A percentile compares a stretch with the other conserved stretches of the same genome.
Evolutionary conservation across 1,284 basidiomycete species (phyloP).

Genomic region (Vanrija humicola): DNA sequence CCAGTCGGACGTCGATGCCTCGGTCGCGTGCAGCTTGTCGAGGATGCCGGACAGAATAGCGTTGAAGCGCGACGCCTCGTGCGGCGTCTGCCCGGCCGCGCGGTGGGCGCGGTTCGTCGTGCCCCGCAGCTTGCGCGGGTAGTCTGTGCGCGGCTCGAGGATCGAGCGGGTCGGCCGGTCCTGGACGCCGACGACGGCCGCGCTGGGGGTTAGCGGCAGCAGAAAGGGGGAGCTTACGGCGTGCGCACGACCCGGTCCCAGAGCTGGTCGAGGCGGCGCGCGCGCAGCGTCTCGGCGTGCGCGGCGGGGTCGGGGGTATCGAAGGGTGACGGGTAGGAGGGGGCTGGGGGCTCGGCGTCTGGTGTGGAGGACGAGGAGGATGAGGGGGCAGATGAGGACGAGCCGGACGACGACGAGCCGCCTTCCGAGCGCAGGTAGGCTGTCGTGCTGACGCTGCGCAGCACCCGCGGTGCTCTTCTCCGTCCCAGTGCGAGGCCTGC

Average conservation of each 20-base stretch:
- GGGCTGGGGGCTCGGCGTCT: neutral
- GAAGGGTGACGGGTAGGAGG: too few species aligned
- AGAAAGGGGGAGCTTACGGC: constrained; percentile 4
- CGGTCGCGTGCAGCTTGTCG: constrained; percentile 11
- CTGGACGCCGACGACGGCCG: neutral
- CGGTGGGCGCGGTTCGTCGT: constrained; percentile 5
- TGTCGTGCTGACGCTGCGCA: too few species aligned
- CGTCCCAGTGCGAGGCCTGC: too few species aligned
- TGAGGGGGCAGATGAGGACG: neutral
- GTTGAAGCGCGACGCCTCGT: constrained; percentile 28
- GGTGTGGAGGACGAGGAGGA: neutral
- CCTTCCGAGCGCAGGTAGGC: neutral
- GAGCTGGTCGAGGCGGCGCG: constrained; percentile 5
- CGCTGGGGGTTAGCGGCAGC: neutral
- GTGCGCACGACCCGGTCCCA: constrained; percentile 15
- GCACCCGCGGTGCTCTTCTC: too few species aligned
- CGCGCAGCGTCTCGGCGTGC: neutral
- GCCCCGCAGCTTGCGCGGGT: constrained; percentile 5
- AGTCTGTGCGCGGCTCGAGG: neutral
- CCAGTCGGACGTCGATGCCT: neutral
- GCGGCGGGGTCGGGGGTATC: too few species aligned
- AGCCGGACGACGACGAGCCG: neutral
- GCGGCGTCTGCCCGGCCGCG: constrained; percentile 29
- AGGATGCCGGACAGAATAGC: constrained; percentile 24
- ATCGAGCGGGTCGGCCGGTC: neutral